Evolutionary conservation across 768 basidiomycete genomes (phyloP), one percentile per base, ranked within the genome.

Genomic region (Mycena rebaudengoi): DNA sequence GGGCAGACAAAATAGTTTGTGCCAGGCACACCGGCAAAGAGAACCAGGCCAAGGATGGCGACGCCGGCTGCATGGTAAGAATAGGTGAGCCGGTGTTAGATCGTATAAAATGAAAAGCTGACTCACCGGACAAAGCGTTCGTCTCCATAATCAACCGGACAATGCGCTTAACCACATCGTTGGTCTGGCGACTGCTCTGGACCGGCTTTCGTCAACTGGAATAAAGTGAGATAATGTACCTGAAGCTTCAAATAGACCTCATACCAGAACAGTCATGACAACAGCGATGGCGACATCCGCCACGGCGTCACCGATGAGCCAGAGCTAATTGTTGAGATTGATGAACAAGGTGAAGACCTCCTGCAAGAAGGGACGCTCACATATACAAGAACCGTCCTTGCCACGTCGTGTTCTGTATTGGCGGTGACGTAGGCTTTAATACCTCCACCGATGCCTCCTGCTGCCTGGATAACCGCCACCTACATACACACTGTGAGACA

Each of bases 1-100:
- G 56, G 57, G 63, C 63, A 65, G n/a, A 54, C 58, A 39, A 62
- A 62, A 35, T 57, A 65, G 32, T 52, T 65, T n/a, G 64, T 56
- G 6, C 59, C 64, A 5, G 64, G 64, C 18, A 61, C 54, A 16
- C 64, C 64, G 12, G 64, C 64, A 32, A 65, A 65, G 3, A 65
- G 64, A 39, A 65, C 46, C 20, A 65, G 41, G 21, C 64, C 59
- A 8, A 61, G 2, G 20, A 65, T 56, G 16, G 64, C 64, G 14
- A 65, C 59, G 4, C 45, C 23, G 6, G 64, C 61, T 62, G 33
- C 13, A 43, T n/a, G n/a, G n/a, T n/a, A n/a, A n/a, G n/a, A n/a
- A n/a, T n/a, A n/a, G n/a, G n/a, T n/a, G n/a, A n/a, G n/a, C n/a
- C n/a, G n/a, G n/a, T n/a, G n/a, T n/a, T n/a, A n/a, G n/a, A n/a